Evolutionary conservation across 2,329 filamentous ascomycete genomes (phyloP), one percentile per base, ranked within the genome.

Genomic region (Diatrype stigma): DNA sequence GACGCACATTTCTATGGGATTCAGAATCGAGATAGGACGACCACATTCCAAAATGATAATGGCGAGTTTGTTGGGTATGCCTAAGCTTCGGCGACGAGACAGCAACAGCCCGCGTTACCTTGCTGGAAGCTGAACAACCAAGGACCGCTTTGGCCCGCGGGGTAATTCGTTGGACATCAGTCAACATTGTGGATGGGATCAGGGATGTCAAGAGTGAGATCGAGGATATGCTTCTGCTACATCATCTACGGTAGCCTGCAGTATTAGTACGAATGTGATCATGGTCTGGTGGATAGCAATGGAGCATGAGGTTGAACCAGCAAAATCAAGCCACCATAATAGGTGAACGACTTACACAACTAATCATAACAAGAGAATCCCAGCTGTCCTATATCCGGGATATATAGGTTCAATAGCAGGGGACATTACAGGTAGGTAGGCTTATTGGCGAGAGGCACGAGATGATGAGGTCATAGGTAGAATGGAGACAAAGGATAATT

Each of bases 31-130:
- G 56, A 42, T 70, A 70, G 28, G 68, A 70, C 7, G 73, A 69
- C 73, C 77, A 80, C 17, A 71, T 57, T 47, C 70, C 73, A 52
- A 81, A 73, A 52, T 77, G 75, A 53, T 81, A 79, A 34, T 60
- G 61, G 34, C 81, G 75, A 32, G 59, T 66, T 54, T 79, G 77
- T 42, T 70, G 65, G 17, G 58, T 62, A 45, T 64, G 64, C 32
- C 59, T 58, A 17, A 47, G 38, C 17, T 51, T 54, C 26, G 59
- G 44, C 14, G 62, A 44, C 32, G 62, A 59, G 23, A 57, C 42
- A 26, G 45, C 47, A 6, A 51, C 51, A 17, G 56, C 52, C n/a
- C 52, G 55, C 14, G 62, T 48, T 40, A 49, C 51, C 34, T 50
- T 54, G 46, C 44, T 35, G 32, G 54, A 50, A 17, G 58, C 48